Conservation (phyloP, 139 green algal genomes). For the Micractinium conductrix region DNA sequence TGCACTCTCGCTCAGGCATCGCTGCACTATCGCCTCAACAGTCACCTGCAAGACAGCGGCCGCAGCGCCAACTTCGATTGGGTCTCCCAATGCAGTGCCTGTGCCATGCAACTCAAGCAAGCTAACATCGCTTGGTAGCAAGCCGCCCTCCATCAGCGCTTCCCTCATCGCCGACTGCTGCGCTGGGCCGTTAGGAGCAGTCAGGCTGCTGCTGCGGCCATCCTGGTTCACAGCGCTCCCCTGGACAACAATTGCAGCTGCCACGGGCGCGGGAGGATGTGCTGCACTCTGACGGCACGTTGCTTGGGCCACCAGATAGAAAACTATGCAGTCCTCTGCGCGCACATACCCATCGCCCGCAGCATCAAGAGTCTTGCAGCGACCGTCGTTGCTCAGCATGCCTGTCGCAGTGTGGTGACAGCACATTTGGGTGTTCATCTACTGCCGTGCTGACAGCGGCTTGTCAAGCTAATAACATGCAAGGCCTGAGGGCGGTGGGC, state of each 20-base stretch:
- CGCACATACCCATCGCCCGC: conserved; percentile 63
- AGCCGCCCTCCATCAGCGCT: conserved; percentile 48
- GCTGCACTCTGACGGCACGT: background rate
- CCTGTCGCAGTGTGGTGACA: conserved; percentile 56
- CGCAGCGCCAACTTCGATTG: conserved; percentile 82
- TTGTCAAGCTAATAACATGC: no score
- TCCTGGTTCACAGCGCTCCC: conserved; percentile 61
- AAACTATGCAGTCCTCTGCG: conserved; percentile 46
- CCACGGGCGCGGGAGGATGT: no score
- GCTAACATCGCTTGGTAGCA: no score
- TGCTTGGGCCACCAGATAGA: background rate
- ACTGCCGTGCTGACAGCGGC: conserved; percentile 34
- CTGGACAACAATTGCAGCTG: conserved; percentile 5
- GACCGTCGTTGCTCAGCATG: conserved; percentile 40
- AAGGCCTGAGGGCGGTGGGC: no score
- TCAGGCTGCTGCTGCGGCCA: conserved; percentile 62
- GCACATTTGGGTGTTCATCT: no score
- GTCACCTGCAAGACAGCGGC: background rate
- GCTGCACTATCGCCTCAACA: no score
- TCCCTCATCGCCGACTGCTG: conserved; percentile 52
- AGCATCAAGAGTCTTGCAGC: conserved; percentile 64
- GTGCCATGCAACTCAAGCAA: conserved; percentile 72
- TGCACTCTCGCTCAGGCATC: no score
- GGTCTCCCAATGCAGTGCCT: conserved; percentile 88
- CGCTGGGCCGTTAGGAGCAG: conserved; percentile 61